Base-by-base conservation (phyloP, 148 eudicot genomes). In the Silene conica region DNA sequence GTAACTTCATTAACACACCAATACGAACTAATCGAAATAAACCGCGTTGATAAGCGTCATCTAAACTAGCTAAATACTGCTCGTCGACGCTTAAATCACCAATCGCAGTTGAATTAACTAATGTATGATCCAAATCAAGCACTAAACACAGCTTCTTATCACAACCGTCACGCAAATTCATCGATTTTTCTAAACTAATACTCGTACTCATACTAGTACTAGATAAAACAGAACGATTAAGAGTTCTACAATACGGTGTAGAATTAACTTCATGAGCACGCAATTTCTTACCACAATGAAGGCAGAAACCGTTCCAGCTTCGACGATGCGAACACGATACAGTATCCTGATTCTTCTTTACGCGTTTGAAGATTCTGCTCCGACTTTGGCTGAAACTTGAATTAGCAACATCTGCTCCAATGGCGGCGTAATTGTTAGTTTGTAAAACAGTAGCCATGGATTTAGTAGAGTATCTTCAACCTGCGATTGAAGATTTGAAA, bases 81-180 rank as follows among this genome's bases (percentile, higher is more conserved):
- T 94, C 98, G 13, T 87, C 92, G 10, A 72, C 63, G 14, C 76
- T 80, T 45, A 94, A 63, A 74, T 94, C 89, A 16, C 65, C 23
- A 43, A 94, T 31, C 34, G 85, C 78, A 25, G 90, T 85, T 77
- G 98, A 89, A 80, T 94, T 94, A 23, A 94, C 90, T 68, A 94
- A 76, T 14, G 97, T 94, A 55, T 89, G 96, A 80, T 94, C 98
- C 74, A 94, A 88, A 81, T 91, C 98, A 70, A 94, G 90, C 63
- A 94, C 93, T 80, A 94, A 74, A 77, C 66, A 82, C 19, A 94
- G 86, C 79, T 93, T 93, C 63, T 80, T 86, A 46, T 63, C 38
- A 62, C 25, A n/a, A 7, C 79, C 79, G 18, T 73, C 76, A n/a
- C 84, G 74, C 76, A 89, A 74, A 50, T 77, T 83, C 72, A 83